Evolutionary conservation across 331 rosid genomes (phyloP).

Genomic region (Prunus yedoensis): DNA sequence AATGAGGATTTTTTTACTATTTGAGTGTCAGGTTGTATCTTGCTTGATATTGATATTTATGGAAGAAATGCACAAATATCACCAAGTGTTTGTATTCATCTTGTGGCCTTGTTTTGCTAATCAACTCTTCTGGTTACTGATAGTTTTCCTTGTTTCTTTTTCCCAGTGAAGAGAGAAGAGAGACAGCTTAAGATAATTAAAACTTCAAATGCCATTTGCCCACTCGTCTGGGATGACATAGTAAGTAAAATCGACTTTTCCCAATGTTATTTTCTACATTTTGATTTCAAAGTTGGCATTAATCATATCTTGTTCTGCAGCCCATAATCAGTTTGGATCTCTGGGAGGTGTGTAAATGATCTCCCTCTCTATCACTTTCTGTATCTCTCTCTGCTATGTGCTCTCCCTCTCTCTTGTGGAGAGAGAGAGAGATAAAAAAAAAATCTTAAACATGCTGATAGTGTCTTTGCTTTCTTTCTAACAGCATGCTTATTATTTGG

Average conservation of each 20-base stretch:
- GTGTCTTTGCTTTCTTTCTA: conserved; percentile 22
- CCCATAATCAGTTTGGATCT: conserved; percentile 86
- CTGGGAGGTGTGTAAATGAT: conserved; percentile 79
- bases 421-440: not conserved
- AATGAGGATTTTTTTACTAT: too few relatives aligned
- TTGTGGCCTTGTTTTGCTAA: conserved; percentile 13
- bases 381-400: conserved; percentile 25
- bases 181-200: conserved; percentile 59
- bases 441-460: conserved; percentile 21
- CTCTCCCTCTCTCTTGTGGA: not conserved
- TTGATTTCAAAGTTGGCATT: conserved; percentile 26
- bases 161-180: conserved; percentile 81
- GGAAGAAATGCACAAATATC: not conserved
- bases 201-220: conserved; percentile 78
- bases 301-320: conserved; percentile 52
- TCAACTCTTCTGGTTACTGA: not conserved
- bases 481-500: conserved; percentile 96
- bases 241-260: conserved; percentile 46
- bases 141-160: conserved; percentile 10
- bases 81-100: not conserved
- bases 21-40: not conserved
- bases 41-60: not conserved
- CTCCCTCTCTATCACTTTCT: conserved; percentile 9
- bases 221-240: conserved; percentile 80
- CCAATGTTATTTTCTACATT: conserved; percentile 7